Conservation (phyloP, 768 basidiomycete genomes). For the Collybia sordida region DNA sequence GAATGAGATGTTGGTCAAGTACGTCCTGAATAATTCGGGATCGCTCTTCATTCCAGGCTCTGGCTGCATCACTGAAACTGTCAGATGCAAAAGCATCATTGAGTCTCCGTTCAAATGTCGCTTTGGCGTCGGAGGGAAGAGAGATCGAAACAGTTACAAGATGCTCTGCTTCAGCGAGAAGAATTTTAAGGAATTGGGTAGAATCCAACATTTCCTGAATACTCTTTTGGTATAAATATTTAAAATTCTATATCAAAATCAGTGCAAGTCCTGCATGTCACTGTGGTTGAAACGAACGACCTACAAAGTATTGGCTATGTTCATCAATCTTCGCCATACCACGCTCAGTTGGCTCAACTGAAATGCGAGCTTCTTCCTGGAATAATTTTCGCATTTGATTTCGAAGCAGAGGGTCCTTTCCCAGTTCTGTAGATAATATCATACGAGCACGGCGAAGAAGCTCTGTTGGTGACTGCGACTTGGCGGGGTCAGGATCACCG, state of each 20-base stretch:
- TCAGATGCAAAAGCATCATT: constrained; percentile 82
- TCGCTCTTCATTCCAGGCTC: constrained; percentile 90
- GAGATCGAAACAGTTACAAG: constrained; percentile 76
- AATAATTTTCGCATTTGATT: constrained; percentile 76
- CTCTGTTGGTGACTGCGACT: constrained; percentile 62
- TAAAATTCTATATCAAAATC: constrained; percentile 71
- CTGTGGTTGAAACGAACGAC: constrained; percentile 21
- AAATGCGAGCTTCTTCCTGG: constrained; percentile 71
- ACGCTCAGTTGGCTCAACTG: constrained; percentile 84
- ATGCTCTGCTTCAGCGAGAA: constrained; percentile 87
- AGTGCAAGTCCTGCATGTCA: not conserved
- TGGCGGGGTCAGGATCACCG: constrained; percentile 63
- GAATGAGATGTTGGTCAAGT: constrained; percentile 79
- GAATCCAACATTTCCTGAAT: constrained; percentile 65
- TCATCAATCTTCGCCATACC: constrained; percentile 79
- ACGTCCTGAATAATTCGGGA: constrained; percentile 76
- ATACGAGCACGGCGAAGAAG: constrained; percentile 73
- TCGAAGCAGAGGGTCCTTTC: constrained; percentile 88
- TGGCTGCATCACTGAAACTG: constrained; percentile 79
- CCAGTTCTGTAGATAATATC: constrained; percentile 87
- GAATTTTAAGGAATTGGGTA: constrained; percentile 87
- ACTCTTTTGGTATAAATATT: constrained; percentile 85
- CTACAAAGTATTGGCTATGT: constrained; percentile 67
- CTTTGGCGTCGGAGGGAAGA: constrained; percentile 60
- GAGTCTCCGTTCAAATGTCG: constrained; percentile 74